These are phyloP conservation scores for Aspergillus funiculosus DNA, from an alignment of 495 filamentous ascomycete species.

Conservation along the genomic window DNA sequence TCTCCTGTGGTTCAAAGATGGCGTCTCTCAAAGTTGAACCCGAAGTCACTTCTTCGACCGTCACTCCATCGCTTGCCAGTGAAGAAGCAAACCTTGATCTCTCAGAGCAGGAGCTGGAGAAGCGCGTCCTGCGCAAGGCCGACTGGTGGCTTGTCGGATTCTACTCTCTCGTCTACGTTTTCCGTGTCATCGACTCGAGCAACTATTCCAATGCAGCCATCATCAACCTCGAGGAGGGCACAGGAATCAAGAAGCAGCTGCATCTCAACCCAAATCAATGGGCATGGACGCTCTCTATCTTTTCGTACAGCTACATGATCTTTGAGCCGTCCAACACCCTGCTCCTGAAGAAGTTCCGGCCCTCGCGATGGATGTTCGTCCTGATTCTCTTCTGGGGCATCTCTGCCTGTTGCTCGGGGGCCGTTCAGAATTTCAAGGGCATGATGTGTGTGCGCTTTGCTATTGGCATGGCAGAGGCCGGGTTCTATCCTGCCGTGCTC, in stretches of 20 bases:
- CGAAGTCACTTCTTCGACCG: neutral
- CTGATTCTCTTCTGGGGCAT: constrained; percentile 39
- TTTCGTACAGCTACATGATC: constrained; percentile 37
- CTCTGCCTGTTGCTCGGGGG: constrained; percentile 30
- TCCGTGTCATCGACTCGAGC: constrained; percentile 35
- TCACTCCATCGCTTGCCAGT: neutral
- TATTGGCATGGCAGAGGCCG: constrained; percentile 38
- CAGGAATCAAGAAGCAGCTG: constrained; percentile 40
- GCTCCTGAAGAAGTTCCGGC: constrained; percentile 27
- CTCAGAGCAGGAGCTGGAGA: constrained; percentile 27
- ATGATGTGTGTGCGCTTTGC: constrained; percentile 40
- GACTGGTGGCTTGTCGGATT: constrained; percentile 40
- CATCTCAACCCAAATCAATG: constrained; percentile 32
- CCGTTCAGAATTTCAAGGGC: constrained; percentile 32
- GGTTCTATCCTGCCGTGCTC: constrained; percentile 35
- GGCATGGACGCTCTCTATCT: constrained; percentile 41
- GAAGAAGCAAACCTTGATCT: neutral
- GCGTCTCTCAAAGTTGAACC: neutral
- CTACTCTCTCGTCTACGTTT: constrained; percentile 40
- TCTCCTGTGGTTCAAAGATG: neutral
- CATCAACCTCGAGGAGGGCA: constrained; percentile 42
- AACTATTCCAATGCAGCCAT: constrained; percentile 45
- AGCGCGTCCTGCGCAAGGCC: constrained; percentile 31
- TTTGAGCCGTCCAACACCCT: constrained; percentile 42
- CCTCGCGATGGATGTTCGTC: constrained; percentile 42